These are phyloP conservation scores for Phialophora macrospora DNA, from an alignment of 2,329 filamentous ascomycete species.

Conservation along the genomic window DNA sequence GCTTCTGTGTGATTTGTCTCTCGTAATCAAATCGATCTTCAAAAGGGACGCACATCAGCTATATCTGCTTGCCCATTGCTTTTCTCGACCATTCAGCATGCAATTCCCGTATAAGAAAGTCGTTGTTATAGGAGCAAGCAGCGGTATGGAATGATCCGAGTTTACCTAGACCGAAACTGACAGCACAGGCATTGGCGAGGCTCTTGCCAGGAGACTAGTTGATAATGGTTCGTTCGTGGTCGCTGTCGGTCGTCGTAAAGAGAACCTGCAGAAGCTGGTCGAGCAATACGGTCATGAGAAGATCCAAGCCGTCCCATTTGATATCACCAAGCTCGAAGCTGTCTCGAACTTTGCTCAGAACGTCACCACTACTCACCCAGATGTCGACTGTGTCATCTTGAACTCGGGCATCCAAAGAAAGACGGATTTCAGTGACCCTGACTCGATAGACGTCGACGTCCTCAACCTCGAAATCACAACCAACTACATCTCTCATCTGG, in stretches of 20 bases:
- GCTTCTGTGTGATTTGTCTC: background rate
- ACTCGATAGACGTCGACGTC: constrained; percentile 51
- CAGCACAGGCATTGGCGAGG: constrained; percentile 50
- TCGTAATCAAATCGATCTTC: background rate
- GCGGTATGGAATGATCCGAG: constrained; percentile 28
- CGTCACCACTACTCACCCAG: constrained; percentile 52
- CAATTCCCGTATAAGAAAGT: constrained; percentile 58
- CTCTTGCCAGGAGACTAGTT: constrained; percentile 56
- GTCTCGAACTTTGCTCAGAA: constrained; percentile 52
- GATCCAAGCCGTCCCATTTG: constrained; percentile 53
- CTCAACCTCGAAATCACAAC: constrained; percentile 55
- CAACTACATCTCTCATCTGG: constrained; percentile 58
- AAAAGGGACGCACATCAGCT: no score
- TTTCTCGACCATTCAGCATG: constrained; percentile 21
- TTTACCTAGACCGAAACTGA: background rate
- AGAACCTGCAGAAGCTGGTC: constrained; percentile 57
- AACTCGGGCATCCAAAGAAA: constrained; percentile 60
- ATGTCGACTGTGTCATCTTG: constrained; percentile 59
- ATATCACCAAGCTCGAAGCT: constrained; percentile 56
- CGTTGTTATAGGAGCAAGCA: constrained; percentile 58
- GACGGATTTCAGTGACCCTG: constrained; percentile 56
- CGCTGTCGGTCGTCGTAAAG: constrained; percentile 57
- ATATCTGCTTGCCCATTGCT: background rate
- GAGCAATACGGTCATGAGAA: constrained; percentile 54
- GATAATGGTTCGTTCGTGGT: constrained; percentile 55